Conservation (phyloP, 306 rosid genomes). For the Begonia fuchsioides region DNA sequence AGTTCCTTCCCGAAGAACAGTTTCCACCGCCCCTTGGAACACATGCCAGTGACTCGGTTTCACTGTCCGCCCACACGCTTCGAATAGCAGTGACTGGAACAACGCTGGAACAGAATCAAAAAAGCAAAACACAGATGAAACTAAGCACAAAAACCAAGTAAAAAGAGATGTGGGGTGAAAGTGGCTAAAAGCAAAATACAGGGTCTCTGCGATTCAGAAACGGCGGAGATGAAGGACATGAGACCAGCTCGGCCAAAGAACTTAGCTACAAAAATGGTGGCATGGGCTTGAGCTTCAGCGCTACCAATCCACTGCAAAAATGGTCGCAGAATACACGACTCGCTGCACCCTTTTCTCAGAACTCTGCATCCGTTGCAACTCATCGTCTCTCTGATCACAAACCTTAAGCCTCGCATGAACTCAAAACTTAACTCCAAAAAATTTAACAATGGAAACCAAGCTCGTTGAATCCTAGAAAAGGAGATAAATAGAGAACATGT, state of each 20-base stretch:
- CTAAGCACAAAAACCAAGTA: background rate
- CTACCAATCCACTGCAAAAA: conserved; percentile 75
- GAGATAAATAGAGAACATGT: no score
- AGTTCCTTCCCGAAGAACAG: conserved; percentile 34
- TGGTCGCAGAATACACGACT: conserved; percentile 61
- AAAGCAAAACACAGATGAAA: background rate
- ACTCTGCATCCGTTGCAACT: conserved; percentile 94
- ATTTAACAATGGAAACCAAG: no score
- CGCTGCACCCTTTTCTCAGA: conserved; percentile 91
- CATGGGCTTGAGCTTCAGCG: conserved; percentile 80
- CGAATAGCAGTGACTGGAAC: conserved; percentile 69
- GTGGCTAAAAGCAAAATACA: conserved; percentile 18
- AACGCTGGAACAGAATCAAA: conserved; percentile 26
- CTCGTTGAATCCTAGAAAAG: no score
- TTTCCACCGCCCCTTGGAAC: conserved; percentile 56
- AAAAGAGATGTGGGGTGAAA: background rate
- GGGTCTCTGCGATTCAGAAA: conserved; percentile 55
- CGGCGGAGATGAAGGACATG: conserved; percentile 88
- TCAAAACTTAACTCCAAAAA: no score
- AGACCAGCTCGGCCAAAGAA: conserved; percentile 95
- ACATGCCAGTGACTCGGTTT: conserved; percentile 83
- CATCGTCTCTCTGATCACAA: conserved; percentile 16
- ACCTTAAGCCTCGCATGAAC: no score
- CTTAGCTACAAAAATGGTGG: conserved; percentile 83
- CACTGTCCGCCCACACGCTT: conserved; percentile 71